Evolutionary conservation across 2,329 filamentous ascomycete species (phyloP).

Genomic region (Xylariaceae sp.): DNA sequence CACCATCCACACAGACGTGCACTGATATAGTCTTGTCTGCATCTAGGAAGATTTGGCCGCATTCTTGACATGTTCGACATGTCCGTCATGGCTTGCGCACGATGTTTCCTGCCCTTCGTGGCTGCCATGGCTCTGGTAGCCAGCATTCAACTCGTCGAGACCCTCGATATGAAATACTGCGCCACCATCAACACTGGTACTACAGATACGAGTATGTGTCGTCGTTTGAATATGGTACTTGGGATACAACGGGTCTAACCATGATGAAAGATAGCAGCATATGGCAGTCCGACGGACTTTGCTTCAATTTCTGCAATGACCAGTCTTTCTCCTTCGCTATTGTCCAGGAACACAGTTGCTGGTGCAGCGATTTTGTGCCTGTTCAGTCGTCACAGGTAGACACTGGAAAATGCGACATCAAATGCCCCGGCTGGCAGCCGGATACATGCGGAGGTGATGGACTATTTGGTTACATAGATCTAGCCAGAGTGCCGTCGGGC

Average conservation of each 20-base stretch:
- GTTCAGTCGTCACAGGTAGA: constrained; percentile 37
- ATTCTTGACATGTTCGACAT: not conserved
- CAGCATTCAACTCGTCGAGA: constrained; percentile 21
- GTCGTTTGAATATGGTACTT: constrained; percentile 19
- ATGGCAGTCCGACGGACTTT: constrained; percentile 66
- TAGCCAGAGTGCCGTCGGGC: constrained; percentile 51
- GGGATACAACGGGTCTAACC: constrained; percentile 17
- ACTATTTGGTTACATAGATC: constrained; percentile 60
- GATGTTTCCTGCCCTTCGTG: constrained; percentile 19
- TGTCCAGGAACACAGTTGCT: constrained; percentile 60
- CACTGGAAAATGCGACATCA: constrained; percentile 44
- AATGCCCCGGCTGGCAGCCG: constrained; percentile 62
- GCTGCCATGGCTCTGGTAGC: constrained; percentile 21
- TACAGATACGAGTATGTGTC: constrained; percentile 40
- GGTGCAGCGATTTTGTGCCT: constrained; percentile 68
- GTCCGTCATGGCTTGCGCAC: constrained; percentile 22
- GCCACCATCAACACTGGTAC: constrained; percentile 42
- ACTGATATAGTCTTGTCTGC: constrained; percentile 2
- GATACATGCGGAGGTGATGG: constrained; percentile 61
- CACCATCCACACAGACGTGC: not conserved
- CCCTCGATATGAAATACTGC: constrained; percentile 39
- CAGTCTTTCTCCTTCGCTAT: constrained; percentile 60
- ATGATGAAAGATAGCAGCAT: constrained; percentile 43
- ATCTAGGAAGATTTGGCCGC: not conserved
- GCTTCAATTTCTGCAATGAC: constrained; percentile 51